Evolutionary conservation across 2,329 filamentous ascomycete genomes (phyloP), one percentile per base, ranked within the genome.

Genomic region (Didymellaceae sp.): DNA sequence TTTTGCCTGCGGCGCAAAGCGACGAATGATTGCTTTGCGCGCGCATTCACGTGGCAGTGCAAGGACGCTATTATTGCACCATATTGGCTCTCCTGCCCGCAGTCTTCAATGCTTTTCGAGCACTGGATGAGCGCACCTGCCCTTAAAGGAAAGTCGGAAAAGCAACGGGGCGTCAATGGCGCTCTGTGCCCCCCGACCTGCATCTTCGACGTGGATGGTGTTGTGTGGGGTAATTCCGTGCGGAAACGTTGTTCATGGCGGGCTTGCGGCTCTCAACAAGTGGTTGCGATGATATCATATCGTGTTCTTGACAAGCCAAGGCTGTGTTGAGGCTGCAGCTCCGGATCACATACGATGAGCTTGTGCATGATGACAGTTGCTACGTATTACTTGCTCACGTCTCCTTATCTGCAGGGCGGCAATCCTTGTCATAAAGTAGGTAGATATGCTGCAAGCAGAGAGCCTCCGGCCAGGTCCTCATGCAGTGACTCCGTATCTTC

Each of bases 61-160:
- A n/a, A 28, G 43, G 32, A 21, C 35, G 22, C 42, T 45, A 40
- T 45, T 51, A 45, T 41, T 35, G 38, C 31, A 34, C 31, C 32
- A 21, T 24, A 49, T 49, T 49, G 40, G 45, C 38, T 39, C 38
- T 49, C 34, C 28, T 22, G 32, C 25, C 42, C 49, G 43, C 49
- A 41, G 49, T 31, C 4, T 46, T 52, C 49, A 20, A 52, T 17
- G 33, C 37, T 46, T 39, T 42, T 43, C n/a, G 43, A 42, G 20
- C 32, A 28, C 43, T 33, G 32, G 5, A n/a, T 39, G 18, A 35
- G 41, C 35, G 21, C 42, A 32, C 49, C 49, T 52, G 49, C 49
- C 49, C 16, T 52, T 52, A 52, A 16, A 39, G 49, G 49, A 52
- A 52, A 18, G 31, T 52, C 25, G 14, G 25, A 14, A 22, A 17